Percentiles rank a stretch among this genome's conserved stretches.
Conservation (phyloP, 768 basidiomycete genomes). For the Chalciporus pseudorubinellus region DNA sequence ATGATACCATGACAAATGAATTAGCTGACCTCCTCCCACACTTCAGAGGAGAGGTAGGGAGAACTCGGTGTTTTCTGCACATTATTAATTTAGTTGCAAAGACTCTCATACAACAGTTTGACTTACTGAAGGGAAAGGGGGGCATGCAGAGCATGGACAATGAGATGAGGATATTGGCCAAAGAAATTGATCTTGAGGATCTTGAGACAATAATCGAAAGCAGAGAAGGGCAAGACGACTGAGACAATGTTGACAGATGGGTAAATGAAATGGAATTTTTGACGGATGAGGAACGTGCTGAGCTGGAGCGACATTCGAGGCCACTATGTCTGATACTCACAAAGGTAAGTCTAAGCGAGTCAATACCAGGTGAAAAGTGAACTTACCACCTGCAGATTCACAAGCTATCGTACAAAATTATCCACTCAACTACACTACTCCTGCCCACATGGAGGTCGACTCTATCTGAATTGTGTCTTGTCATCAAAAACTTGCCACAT, state of each 20-base stretch:
- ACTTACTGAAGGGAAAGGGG: too few relatives aligned
- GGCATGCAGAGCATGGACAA: too few relatives aligned
- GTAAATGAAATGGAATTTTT: slow-evolving; percentile 13
- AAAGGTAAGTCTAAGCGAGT: slow-evolving; percentile 4
- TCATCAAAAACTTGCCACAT: slow-evolving; percentile 11
- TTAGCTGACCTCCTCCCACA: too few relatives aligned
- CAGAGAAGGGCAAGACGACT: background rate
- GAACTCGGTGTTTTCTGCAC: too few relatives aligned
- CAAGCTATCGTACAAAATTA: slow-evolving; percentile 20
- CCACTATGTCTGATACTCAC: background rate
- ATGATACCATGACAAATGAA: too few relatives aligned
- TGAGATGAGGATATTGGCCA: too few relatives aligned
- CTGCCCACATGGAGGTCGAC: slow-evolving; percentile 17
- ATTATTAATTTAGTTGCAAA: too few relatives aligned
- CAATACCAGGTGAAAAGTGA: background rate
- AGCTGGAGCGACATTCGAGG: background rate
- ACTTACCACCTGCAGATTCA: slow-evolving; percentile 11
- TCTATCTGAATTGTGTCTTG: background rate
- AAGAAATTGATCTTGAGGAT: background rate
- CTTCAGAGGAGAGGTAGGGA: too few relatives aligned
- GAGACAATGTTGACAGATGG: slow-evolving; percentile 11
- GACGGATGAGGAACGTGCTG: slow-evolving; percentile 6
- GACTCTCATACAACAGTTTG: too few relatives aligned
- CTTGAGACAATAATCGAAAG: background rate
- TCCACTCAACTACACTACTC: slow-evolving; percentile 17